phyloP scores from a whole-genome alignment of 306 rosid species.

The Begonia peltatifolia region DNA sequence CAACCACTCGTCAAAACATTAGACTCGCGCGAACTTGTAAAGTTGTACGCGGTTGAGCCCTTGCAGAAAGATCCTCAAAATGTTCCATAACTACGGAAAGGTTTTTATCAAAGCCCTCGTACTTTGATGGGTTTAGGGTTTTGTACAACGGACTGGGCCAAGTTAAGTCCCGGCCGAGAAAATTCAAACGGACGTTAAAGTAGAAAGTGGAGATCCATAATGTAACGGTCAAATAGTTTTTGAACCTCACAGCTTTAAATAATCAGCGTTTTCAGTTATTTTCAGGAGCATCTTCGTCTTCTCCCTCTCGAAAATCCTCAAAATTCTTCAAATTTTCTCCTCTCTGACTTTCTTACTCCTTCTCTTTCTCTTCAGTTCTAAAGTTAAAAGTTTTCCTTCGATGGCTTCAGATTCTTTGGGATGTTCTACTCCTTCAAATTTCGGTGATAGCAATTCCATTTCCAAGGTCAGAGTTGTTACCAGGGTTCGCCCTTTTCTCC shows the following conservation, averaged over 20 bases:
- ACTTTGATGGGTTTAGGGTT: too few species aligned
- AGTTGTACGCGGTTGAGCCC: too few species aligned
- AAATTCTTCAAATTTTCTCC: not conserved
- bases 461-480: slow-evolving; percentile 68
- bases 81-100: too few species aligned
- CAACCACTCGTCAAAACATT: too few species aligned
- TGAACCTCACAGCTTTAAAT: not conserved
- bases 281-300: not conserved
- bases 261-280: not conserved
- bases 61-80: too few species aligned
- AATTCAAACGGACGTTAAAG: not conserved
- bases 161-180: not conserved
- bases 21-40: too few species aligned
- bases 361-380: slow-evolving; percentile 1
- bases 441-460: slow-evolving; percentile 16
- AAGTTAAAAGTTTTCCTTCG: not conserved
- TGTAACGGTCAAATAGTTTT: not conserved
- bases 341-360: not conserved
- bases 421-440: slow-evolving; percentile 19
- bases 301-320: not conserved
- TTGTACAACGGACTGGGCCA: not conserved
- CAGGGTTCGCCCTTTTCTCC: slow-evolving; percentile 80
- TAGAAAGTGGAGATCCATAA: not conserved
- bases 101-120: too few species aligned
- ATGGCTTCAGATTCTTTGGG: not conserved